Base-by-base conservation (phyloP, 106 monocot genomes). In the Hemerocallis citrina region DNA sequence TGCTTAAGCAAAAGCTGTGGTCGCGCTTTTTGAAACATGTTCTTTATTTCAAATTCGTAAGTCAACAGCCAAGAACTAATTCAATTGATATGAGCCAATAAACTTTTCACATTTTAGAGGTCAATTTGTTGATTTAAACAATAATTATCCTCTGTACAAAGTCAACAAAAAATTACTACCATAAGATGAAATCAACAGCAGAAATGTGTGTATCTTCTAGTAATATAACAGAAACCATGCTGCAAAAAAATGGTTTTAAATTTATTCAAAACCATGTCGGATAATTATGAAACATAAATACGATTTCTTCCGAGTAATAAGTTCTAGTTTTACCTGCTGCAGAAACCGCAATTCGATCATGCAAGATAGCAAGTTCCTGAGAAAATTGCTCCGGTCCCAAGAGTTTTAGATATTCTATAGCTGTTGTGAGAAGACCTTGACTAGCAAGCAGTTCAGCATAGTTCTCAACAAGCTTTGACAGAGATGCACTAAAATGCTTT, bases 401-500 rank as follows among this genome's bases (percentile, higher is more conserved):
- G 32, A 91, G 77, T 75, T 92, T 88, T 38, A 98, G 35, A 68
- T 92, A 98, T 34, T 87, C 96, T 88, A 98, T 85, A 33, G 96
- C 91, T 43, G 81, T 88, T 57, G 74, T 79, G 48, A 98, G 91
- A 68, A 91, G 96, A 22, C 96, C 96, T 72, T 98, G 96, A 64
- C 84, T 91, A 31, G 89, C 90, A 31, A 98, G 68, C 14, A 98
- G 57, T 75, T 98, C 96, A 68, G 85, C 88, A 75, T 98, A 98
- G 41, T 76, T 98, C 68, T 98, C 91, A 34, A 98, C 78, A 64
- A 98, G 88, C 67, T 88, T 98, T 51, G 82, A 79, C 61, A 98
- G 79, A 42, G 96, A 75, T 50, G 81, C 27, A 62, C 81, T 88
- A 52, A 98, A 85, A 33, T 66, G 75, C 68, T 88, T 98, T 47